These are phyloP conservation scores for Pulveroboletus sp. DNA, from an alignment of 768 basidiomycete genomes.

Conservation along the genomic window DNA sequence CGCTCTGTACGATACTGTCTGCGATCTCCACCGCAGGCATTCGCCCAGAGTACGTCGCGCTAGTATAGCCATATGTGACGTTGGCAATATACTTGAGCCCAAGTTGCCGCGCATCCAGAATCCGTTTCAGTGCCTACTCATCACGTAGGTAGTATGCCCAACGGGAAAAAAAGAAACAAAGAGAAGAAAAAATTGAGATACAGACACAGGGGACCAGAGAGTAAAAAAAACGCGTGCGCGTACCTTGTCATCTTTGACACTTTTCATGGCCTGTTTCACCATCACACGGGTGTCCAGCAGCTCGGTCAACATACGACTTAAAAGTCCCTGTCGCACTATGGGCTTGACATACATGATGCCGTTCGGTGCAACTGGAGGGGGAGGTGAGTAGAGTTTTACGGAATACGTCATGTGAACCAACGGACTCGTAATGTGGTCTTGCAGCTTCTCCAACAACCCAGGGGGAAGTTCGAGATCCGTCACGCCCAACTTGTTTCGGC, in stretches of 20 bases:
- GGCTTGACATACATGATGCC: conserved; percentile 93
- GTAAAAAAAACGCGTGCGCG: not conserved
- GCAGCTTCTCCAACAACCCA: conserved; percentile 62
- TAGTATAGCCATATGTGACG: conserved; percentile 94
- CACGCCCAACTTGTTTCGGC: conserved; percentile 84
- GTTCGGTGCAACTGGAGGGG: conserved; percentile 77
- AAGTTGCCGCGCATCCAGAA: conserved; percentile 88
- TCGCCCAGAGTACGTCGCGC: conserved; percentile 89
- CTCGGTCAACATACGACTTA: conserved; percentile 90
- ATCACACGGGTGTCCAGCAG: conserved; percentile 93
- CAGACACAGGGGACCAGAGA: not conserved
- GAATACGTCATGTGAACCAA: not conserved
- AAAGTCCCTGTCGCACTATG: conserved; percentile 74
- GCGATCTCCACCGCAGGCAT: conserved; percentile 99
- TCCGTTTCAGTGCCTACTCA: conserved; percentile 59
- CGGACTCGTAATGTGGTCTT: conserved; percentile 75
- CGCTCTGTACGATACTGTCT: conserved; percentile 95
- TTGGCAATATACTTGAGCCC: conserved; percentile 93
- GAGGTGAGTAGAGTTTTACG: not conserved
- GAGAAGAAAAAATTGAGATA: not conserved
- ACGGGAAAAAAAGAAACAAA: not conserved
- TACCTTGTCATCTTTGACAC: conserved; percentile 70
- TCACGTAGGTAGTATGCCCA: not conserved
- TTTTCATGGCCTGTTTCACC: conserved; percentile 97
- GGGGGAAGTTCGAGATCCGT: conserved; percentile 62